Conservation (phyloP, 352 stramenopile species). For the Phytopythium aichiense region DNA sequence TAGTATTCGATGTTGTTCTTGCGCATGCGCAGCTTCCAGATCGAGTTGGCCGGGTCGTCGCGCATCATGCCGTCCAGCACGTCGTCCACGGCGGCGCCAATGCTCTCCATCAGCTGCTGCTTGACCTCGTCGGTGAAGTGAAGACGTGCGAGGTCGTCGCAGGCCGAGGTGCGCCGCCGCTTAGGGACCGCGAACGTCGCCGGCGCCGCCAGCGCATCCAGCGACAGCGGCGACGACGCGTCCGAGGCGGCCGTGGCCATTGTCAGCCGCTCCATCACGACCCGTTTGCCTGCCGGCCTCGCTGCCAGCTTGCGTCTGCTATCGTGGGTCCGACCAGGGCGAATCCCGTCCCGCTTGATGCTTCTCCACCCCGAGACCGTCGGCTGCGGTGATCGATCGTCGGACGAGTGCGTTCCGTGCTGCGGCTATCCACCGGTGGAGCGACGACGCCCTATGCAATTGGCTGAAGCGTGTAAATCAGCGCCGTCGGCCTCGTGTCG, state of each 20-base stretch:
- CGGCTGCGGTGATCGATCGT: too few relatives aligned
- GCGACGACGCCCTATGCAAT: background rate
- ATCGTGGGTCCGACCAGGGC: too few relatives aligned
- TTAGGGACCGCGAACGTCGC: background rate
- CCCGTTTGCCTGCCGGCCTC: background rate
- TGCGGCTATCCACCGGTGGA: background rate
- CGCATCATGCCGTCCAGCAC: conserved; percentile 35
- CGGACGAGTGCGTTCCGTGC: background rate
- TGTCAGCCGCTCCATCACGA: conserved; percentile 4
- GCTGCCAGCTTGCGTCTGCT: background rate
- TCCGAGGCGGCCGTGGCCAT: conserved; percentile 1
- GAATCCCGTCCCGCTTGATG: too few relatives aligned
- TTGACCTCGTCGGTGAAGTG: conserved; percentile 16
- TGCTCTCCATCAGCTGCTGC: conserved; percentile 23
- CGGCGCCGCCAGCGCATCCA: background rate
- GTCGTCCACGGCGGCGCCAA: conserved; percentile 24
- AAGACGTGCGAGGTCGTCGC: conserved; percentile 2
- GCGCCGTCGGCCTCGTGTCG: too few relatives aligned
- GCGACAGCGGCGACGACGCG: conserved; percentile 4
- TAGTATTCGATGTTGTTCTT: conserved; percentile 39
- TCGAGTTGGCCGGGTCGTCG: conserved; percentile 18
- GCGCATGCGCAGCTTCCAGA: conserved; percentile 26
- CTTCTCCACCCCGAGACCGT: background rate
- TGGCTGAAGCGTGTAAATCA: too few relatives aligned
- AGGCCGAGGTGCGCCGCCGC: conserved; percentile 6